Evolutionary conservation across 2,329 filamentous ascomycete genomes (phyloP).

Genomic region (Alternaria viburni): DNA sequence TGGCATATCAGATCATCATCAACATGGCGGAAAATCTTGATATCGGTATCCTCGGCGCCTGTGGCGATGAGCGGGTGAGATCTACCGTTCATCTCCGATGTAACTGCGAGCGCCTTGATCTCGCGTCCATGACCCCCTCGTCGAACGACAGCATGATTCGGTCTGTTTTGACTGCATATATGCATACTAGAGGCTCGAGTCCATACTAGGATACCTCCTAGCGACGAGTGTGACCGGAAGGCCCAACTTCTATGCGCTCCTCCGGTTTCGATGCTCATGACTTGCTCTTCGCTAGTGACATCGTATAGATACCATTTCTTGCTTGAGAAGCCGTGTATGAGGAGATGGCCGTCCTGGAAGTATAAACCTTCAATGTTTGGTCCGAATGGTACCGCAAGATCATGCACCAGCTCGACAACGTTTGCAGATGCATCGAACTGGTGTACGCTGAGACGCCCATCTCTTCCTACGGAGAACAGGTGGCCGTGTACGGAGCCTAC

Average conservation of each 20-base stretch:
- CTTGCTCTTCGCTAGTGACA: constrained; percentile 70
- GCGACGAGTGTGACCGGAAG: constrained; percentile 48
- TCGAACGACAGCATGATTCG: constrained; percentile 61
- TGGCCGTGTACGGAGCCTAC: constrained; percentile 48
- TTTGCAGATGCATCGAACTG: constrained; percentile 34
- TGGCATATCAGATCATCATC: constrained; percentile 55
- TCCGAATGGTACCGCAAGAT: constrained; percentile 72
- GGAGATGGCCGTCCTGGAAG: constrained; percentile 62
- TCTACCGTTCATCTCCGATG: constrained; percentile 16
- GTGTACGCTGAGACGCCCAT: constrained; percentile 77
- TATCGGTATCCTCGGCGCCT: constrained; percentile 73
- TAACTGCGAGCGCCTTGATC: constrained; percentile 69
- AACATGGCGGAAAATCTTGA: constrained; percentile 72
- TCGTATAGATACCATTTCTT: constrained; percentile 85
- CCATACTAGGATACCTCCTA: constrained; percentile 69
- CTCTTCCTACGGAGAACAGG: constrained; percentile 75
- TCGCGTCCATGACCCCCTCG: constrained; percentile 84
- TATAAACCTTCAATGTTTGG: constrained; percentile 77
- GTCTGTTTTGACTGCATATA: constrained; percentile 46
- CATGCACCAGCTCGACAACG: constrained; percentile 63
- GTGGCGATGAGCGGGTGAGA: constrained; percentile 63
- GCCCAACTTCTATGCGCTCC: constrained; percentile 82
- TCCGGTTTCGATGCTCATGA: constrained; percentile 79
- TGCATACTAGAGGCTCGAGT: constrained; percentile 69
- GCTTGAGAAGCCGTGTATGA: constrained; percentile 81